Conservation (phyloP, 2,329 filamentous ascomycete genomes). For the Huntiella moniliformis region DNA sequence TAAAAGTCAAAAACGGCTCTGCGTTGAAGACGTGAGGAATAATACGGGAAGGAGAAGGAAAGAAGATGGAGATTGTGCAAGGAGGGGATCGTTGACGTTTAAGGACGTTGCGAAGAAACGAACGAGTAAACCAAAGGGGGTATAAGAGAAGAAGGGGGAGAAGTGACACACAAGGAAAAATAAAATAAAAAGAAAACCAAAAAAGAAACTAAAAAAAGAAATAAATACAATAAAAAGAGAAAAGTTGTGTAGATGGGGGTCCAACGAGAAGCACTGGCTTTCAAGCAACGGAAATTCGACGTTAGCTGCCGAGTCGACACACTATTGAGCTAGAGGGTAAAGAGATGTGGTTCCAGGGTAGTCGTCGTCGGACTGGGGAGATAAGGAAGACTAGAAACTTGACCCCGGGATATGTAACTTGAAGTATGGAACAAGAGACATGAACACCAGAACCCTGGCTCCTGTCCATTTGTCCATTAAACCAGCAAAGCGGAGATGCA, state of each 20-base stretch:
- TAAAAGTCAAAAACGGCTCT: too few species aligned
- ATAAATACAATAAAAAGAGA: not conserved
- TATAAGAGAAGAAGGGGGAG: slow-evolving; percentile 2
- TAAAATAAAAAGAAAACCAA: not conserved
- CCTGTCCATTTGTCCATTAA: too few species aligned
- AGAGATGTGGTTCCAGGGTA: too few species aligned
- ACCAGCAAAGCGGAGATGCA: not conserved
- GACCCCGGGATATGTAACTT: not conserved
- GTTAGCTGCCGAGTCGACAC: too few species aligned
- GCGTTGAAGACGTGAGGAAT: not conserved
- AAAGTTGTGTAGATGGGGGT: not conserved
- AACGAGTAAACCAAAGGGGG: slow-evolving; percentile 2
- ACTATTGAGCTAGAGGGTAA: too few species aligned
- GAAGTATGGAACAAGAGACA: slow-evolving; percentile 2
- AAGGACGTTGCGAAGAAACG: not conserved
- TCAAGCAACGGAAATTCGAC: slow-evolving; percentile 1
- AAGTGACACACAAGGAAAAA: not conserved
- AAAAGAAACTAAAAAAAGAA: not conserved
- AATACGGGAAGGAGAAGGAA: not conserved
- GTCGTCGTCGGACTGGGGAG: too few species aligned
- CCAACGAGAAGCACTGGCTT: not conserved
- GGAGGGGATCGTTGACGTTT: too few species aligned
- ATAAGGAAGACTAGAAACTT: not conserved
- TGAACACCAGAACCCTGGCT: not conserved
- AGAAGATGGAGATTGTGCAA: not conserved